A percentile compares a stretch with the other conserved stretches of the same genome.
Conservation (phyloP, 495 filamentous ascomycete species). For the Xylaria castorea region DNA sequence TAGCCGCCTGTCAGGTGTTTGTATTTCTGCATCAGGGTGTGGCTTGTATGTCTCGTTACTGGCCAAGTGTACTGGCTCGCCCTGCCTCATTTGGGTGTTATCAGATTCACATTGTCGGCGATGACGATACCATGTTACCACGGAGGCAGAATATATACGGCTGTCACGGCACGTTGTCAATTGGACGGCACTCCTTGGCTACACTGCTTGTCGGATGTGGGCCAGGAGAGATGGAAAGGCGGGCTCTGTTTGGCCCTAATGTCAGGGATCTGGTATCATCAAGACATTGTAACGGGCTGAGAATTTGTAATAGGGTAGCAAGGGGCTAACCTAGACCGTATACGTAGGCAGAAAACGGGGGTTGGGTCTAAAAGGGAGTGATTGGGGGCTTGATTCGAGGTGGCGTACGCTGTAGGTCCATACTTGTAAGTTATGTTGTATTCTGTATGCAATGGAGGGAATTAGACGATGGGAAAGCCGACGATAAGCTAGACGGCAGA, state of each 20-base stretch:
- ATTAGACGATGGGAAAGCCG: neutral
- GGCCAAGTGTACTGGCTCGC: neutral
- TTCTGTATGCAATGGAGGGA: neutral
- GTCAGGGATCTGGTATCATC: neutral
- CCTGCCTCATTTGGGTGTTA: conserved; percentile 4
- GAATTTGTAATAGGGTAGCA: conserved; percentile 15
- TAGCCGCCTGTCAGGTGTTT: conserved; percentile 1
- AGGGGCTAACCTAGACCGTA: neutral
- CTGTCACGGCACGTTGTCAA: conserved; percentile 10
- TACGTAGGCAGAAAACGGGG: conserved; percentile 8
- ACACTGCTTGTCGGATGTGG: conserved; percentile 17
- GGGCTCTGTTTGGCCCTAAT: neutral
- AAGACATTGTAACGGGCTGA: neutral
- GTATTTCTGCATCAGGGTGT: neutral
- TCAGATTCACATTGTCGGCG: neutral
- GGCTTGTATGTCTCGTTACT: neutral
- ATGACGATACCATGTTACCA: neutral
- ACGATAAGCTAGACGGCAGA: conserved; percentile 5
- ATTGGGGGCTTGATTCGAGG: conserved; percentile 3
- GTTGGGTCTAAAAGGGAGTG: conserved; percentile 10
- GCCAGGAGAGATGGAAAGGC: neutral
- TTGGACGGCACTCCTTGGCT: neutral
- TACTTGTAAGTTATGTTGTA: too few species aligned
- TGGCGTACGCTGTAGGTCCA: conserved; percentile 1
- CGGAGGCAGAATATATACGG: neutral